Conservation (phyloP, 1,139 yeast genomes). For the Taphrina populina region DNA sequence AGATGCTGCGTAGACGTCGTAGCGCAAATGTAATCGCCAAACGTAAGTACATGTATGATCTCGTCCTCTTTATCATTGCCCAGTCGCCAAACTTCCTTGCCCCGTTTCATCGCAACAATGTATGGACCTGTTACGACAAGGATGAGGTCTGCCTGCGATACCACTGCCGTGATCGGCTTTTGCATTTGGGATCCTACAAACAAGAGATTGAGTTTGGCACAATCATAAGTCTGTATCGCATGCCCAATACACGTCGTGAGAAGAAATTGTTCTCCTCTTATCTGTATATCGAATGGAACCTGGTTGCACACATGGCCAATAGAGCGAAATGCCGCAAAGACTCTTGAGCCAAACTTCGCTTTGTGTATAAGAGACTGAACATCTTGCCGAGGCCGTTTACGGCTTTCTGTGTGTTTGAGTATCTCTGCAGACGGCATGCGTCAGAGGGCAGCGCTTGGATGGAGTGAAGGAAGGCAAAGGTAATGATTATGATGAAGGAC, state of each 20-base stretch:
- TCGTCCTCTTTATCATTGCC: conserved; percentile 46
- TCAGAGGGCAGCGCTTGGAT: too few species aligned
- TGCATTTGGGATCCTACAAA: conserved; percentile 86
- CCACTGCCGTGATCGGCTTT: conserved; percentile 64
- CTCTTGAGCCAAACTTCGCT: conserved; percentile 11
- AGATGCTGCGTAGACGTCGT: conserved; percentile 48
- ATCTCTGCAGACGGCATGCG: not conserved
- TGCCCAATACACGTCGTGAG: conserved; percentile 87
- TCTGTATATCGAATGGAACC: conserved; percentile 82
- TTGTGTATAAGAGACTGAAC: not conserved
- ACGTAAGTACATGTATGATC: conserved; percentile 57
- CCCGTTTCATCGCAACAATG: conserved; percentile 81
- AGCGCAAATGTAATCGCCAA: conserved; percentile 78
- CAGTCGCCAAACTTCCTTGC: conserved; percentile 63
- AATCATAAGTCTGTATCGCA: conserved; percentile 90
- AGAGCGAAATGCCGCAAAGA: conserved; percentile 59
- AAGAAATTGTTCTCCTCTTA: conserved; percentile 82
- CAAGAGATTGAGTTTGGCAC: conserved; percentile 65
- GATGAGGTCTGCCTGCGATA: conserved; percentile 81
- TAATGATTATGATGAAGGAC: too few species aligned
- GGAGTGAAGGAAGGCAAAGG: too few species aligned
- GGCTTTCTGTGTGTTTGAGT: not conserved
- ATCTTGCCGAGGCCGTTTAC: conserved; percentile 5
- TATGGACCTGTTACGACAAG: conserved; percentile 72
- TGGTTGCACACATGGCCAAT: conserved; percentile 57